These are phyloP conservation scores for Hamamelis virginiana DNA, from an alignment of 164 flowering plant genomes.

Conservation along the genomic window DNA sequence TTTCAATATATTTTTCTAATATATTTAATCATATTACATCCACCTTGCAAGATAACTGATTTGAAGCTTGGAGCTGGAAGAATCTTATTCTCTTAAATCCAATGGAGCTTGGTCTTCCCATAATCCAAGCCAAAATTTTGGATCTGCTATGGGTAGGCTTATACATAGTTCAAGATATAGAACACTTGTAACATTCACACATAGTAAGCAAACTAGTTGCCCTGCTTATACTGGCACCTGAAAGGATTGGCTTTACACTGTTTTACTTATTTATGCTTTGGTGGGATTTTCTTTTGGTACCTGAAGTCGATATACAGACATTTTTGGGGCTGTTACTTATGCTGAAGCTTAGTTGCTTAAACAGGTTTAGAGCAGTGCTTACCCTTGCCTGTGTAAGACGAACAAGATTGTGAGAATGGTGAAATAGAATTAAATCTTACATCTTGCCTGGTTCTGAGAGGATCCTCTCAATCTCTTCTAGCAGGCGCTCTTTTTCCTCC, in stretches of 20 bases:
- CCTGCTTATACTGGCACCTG: not conserved
- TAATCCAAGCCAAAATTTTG: not conserved
- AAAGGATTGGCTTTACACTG: not conserved
- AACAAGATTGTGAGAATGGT: not conserved
- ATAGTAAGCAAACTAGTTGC: not conserved
- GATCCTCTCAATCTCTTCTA: constrained; percentile 78
- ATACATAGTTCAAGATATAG: not conserved
- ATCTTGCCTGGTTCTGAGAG: constrained; percentile 45
- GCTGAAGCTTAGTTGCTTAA: not conserved
- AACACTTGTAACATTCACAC: not conserved
- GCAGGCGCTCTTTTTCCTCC: constrained; percentile 66
- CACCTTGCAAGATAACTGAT: no score
- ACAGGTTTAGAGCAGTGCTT: not conserved
- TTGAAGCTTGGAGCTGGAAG: no score
- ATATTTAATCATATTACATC: no score
- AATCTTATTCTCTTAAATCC: no score
- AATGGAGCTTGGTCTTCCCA: no score
- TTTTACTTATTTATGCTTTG: not conserved
- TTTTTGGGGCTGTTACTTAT: not conserved
- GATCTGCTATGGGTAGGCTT: not conserved
- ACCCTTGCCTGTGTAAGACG: not conserved
- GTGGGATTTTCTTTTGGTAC: not conserved
- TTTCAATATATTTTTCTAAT: no score
- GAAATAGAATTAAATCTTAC: constrained; percentile 15
- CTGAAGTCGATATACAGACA: not conserved